phyloP scores from a whole-genome alignment of 2,329 filamentous ascomycete species.

The Talaromyces verruculosus region DNA sequence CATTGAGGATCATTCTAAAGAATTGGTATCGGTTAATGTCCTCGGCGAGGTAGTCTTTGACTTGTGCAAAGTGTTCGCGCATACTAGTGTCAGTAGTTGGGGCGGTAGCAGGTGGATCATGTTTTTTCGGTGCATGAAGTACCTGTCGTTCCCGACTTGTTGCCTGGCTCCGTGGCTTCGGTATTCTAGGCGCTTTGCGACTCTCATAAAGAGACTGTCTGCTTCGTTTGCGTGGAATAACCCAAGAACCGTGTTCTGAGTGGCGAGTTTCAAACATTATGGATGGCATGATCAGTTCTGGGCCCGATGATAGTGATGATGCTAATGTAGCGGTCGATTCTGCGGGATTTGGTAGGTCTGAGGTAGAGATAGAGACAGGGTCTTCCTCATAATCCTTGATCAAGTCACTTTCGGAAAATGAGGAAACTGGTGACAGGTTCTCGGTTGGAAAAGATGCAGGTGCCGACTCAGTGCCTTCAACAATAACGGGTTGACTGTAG shows the following conservation, averaged over 20 bases:
- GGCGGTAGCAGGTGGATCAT: neutral
- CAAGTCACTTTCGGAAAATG: constrained; percentile 17
- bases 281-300: constrained; percentile 44
- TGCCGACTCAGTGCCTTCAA: constrained; percentile 1
- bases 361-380: neutral
- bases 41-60: constrained; percentile 1
- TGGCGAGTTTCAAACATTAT: constrained; percentile 35
- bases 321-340: constrained; percentile 29
- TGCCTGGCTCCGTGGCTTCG: constrained; percentile 1
- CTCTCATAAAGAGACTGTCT: constrained; percentile 18
- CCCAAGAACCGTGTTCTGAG: constrained; percentile 20
- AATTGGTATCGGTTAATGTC: constrained; percentile 9
- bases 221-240: constrained; percentile 19
- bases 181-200: constrained; percentile 17
- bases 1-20: constrained; percentile 14
- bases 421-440: constrained; percentile 13
- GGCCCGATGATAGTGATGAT: constrained; percentile 34
- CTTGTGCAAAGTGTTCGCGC: neutral
- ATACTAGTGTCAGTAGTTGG: neutral
- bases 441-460: neutral
- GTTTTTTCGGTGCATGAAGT: neutral
- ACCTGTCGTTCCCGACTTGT: constrained; percentile 1
- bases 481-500: constrained; percentile 17
- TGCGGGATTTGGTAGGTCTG: constrained; percentile 20
- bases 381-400: constrained; percentile 18